These are phyloP conservation scores for Trichoderma asperellum DNA, from an alignment of 2,329 filamentous ascomycete species.

Conservation along the genomic window DNA sequence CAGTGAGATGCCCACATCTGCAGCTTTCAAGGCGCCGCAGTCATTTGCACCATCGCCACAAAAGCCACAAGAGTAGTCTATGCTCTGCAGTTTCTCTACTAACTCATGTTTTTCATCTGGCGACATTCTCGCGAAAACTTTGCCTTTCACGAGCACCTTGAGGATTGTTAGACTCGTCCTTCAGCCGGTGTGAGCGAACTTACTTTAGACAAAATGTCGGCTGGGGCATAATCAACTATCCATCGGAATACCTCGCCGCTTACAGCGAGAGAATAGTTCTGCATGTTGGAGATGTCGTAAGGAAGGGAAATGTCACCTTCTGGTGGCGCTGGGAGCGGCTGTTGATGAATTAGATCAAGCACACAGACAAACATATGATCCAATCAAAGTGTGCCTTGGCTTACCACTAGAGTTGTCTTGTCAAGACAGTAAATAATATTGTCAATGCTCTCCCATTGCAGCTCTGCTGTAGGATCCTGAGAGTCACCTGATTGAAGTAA, in stretches of 20 bases:
- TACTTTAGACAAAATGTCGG: slow-evolving; percentile 74
- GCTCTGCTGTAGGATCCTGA: slow-evolving; percentile 70
- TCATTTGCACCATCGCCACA: slow-evolving; percentile 98
- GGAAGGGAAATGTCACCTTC: slow-evolving; percentile 82
- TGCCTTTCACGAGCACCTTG: slow-evolving; percentile 77
- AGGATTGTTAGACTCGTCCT: slow-evolving; percentile 50
- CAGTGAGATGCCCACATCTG: slow-evolving; percentile 94
- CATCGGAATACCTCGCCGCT: slow-evolving; percentile 95
- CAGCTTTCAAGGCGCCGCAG: slow-evolving; percentile 93
- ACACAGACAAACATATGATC: neutral
- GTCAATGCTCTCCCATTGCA: slow-evolving; percentile 96
- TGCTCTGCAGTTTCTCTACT: slow-evolving; percentile 93
- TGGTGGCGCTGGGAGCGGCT: slow-evolving; percentile 72
- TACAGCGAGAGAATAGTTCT: slow-evolving; percentile 86
- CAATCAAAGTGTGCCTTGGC: slow-evolving; percentile 27
- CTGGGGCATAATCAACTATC: slow-evolving; percentile 87
- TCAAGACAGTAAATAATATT: slow-evolving; percentile 79
- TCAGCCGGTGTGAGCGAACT: slow-evolving; percentile 34
- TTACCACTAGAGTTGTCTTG: slow-evolving; percentile 71
- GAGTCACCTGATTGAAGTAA: slow-evolving; percentile 59
- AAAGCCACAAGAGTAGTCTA: slow-evolving; percentile 94
- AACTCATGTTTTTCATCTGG: slow-evolving; percentile 98
- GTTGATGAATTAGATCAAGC: slow-evolving; percentile 23
- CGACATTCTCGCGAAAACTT: slow-evolving; percentile 97
- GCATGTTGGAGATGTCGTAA: slow-evolving; percentile 78